A percentile compares a stretch with the other conserved stretches of the same genome.
These are phyloP conservation scores for Solanum hybrid DNA, from an alignment of 305 asterid genomes.

Conservation along the genomic window DNA sequence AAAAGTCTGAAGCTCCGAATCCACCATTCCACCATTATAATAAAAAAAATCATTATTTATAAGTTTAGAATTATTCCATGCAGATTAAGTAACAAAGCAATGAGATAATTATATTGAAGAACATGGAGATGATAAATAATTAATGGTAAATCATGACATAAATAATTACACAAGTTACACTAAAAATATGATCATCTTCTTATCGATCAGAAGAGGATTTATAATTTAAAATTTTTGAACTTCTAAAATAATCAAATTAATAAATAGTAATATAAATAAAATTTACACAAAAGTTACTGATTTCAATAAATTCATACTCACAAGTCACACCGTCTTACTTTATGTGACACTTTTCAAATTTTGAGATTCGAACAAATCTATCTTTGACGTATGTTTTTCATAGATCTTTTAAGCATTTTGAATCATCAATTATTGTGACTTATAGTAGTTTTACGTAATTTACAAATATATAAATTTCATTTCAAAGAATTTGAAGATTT, in stretches of 20 bases:
- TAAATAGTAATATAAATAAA: neutral
- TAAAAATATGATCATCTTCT: neutral
- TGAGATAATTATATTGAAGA: neutral
- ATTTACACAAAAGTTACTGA: neutral
- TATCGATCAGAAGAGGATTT: neutral
- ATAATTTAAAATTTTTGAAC: neutral
- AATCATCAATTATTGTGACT: no score
- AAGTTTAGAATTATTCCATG: neutral
- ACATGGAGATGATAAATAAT: neutral
- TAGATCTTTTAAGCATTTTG: neutral
- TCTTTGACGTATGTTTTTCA: no score
- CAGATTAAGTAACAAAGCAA: neutral
- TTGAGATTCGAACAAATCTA: no score
- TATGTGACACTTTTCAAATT: no score
- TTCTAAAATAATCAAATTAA: neutral
- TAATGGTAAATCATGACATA: neutral
- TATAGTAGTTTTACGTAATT: no score
- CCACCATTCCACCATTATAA: neutral
- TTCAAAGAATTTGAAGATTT: no score
- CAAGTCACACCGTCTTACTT: no score
- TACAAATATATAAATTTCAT: no score
- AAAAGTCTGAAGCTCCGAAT: neutral
- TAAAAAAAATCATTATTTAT: neutral
- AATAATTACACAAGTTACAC: neutral
- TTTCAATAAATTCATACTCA: neutral